Evolutionary conservation across 148 eudicot species (phyloP), one percentile per base, ranked within the genome.

Genomic region (Pharnaceum exiguum): DNA sequence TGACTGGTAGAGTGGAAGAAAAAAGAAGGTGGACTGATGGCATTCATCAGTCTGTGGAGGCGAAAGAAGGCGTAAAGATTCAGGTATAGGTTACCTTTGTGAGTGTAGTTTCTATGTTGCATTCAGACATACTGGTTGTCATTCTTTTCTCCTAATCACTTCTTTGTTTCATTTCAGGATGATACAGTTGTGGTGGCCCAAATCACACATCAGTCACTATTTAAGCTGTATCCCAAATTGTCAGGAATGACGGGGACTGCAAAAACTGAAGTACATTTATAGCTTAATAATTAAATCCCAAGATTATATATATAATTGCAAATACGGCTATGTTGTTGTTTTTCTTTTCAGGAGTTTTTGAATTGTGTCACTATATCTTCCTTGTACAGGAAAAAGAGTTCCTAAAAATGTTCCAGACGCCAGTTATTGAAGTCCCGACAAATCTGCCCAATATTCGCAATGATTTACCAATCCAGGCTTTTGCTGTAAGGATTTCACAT

Each of bases 231-330:
- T 54, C 96, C 99, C 16, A 94, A 89, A 75, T 81, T 94, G 51
- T 89, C 96, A n/a, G 99, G 99, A 79, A 94, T 94, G 99, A 94
- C 99, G 46, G 99, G 99, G 70, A 94, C 99, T 61, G 99, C 99
- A 73, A 94, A 94, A 79, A 94, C 99, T 21, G 99, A 94, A 82
- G 99, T 89, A n/a, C n/a, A n/a, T n/a, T n/a, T n/a, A n/a, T n/a
- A n/a, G n/a, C n/a, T n/a, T n/a, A n/a, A n/a, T n/a, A n/a, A n/a
- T n/a, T n/a, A n/a, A n/a, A n/a, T n/a, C n/a, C n/a, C n/a, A n/a
- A n/a, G n/a, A n/a, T n/a, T n/a, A 83, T 57, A 59, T 21, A 49
- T 49, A 63, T 23, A 32, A 47, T 28, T 10, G 38, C 32, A 4
- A 33, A 43, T 36, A 11, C 51, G 8, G 15, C 2, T 24, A 2